A percentile compares a stretch with the other conserved stretches of the same genome.
Conservation (phyloP, 2,329 filamentous ascomycete genomes). For the Mycosphaerelloides madeirae region DNA sequence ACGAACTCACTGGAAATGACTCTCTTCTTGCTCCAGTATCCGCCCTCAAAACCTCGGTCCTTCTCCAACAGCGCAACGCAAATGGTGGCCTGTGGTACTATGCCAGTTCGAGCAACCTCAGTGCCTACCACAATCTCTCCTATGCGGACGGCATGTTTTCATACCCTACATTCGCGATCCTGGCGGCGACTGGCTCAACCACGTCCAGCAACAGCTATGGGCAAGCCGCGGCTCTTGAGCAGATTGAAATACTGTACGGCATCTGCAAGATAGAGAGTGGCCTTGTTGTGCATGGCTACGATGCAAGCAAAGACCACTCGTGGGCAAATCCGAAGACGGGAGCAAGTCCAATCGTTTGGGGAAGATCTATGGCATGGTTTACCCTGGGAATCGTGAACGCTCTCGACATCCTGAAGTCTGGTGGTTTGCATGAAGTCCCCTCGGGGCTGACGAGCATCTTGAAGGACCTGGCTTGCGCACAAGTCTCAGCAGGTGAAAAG, state of each 20-base stretch:
- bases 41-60: slow-evolving; percentile 25
- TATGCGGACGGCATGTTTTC: slow-evolving; percentile 54
- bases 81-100: slow-evolving; percentile 36
- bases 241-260: slow-evolving; percentile 45
- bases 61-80: slow-evolving; percentile 27
- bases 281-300: slow-evolving; percentile 53
- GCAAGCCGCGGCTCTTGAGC: slow-evolving; percentile 30
- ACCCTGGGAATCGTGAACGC: slow-evolving; percentile 49
- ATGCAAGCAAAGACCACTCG: slow-evolving; percentile 43
- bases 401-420: slow-evolving; percentile 39
- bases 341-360: slow-evolving; percentile 51
- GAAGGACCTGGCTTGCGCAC: slow-evolving; percentile 36
- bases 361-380: slow-evolving; percentile 53
- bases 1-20: slow-evolving; percentile 13
- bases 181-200: slow-evolving; percentile 18
- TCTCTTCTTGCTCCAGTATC: slow-evolving; percentile 14
- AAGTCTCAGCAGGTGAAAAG: slow-evolving; percentile 37
- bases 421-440: slow-evolving; percentile 27
- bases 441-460: slow-evolving; percentile 32
- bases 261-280: slow-evolving; percentile 41
- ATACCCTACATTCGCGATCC: slow-evolving; percentile 41
- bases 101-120: slow-evolving; percentile 20
- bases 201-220: slow-evolving; percentile 12
- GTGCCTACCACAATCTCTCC: slow-evolving; percentile 47
- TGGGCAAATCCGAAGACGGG: slow-evolving; percentile 52